Evolutionary conservation across 129 eudicot genomes (phyloP).

Genomic region (Tanacetum coccineum): DNA sequence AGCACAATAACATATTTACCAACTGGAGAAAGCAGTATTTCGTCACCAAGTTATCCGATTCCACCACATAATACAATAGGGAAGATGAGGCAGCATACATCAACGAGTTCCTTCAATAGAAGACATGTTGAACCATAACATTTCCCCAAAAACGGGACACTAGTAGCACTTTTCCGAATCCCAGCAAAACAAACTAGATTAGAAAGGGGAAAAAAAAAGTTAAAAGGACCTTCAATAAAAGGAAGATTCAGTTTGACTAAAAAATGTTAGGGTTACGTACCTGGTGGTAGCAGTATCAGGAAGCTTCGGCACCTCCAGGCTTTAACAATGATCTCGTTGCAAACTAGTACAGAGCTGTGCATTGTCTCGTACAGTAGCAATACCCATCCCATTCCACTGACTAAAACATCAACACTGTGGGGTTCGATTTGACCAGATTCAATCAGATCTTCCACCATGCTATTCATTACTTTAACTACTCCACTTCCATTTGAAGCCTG

Average conservation of each 20-base stretch:
- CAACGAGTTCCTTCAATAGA: constrained; percentile 70
- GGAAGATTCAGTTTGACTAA: neutral
- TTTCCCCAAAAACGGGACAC: constrained; percentile 92
- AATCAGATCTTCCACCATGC: constrained; percentile 86
- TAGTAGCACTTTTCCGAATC: constrained; percentile 81
- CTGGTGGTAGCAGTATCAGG: constrained; percentile 76
- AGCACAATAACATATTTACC: neutral
- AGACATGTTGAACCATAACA: constrained; percentile 92
- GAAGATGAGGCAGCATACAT: constrained; percentile 79
- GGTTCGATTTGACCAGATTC: constrained; percentile 45
- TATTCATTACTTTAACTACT: constrained; percentile 61
- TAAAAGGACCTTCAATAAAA: neutral
- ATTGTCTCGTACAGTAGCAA: constrained; percentile 92
- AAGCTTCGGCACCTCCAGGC: no score
- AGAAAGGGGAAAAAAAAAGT: neutral
- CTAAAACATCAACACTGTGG: constrained; percentile 73
- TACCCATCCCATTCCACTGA: constrained; percentile 94
- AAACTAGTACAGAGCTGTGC: constrained; percentile 68
- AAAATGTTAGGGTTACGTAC: constrained; percentile 38
- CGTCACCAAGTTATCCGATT: constrained; percentile 67
- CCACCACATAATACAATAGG: constrained; percentile 80
- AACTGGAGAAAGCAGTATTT: constrained; percentile 66
- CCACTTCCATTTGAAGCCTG: constrained; percentile 34
- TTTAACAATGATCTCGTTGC: no score
- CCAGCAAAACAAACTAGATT: constrained; percentile 51